phyloP scores from a whole-genome alignment of 2,329 filamentous ascomycete species.

The Xylaria sp. region DNA sequence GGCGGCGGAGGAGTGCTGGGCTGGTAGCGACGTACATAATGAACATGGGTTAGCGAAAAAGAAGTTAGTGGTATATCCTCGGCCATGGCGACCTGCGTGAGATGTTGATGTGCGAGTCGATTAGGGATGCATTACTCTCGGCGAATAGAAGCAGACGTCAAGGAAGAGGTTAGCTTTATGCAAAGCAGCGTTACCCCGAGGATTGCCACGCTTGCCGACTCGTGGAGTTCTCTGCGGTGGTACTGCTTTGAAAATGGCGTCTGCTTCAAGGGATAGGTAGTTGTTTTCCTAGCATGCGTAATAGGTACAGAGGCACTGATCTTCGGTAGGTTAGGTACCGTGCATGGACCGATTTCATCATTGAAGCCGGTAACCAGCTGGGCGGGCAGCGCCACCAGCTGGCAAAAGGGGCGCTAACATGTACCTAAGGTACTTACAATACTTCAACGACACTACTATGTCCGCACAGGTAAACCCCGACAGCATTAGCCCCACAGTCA shows the following conservation, averaged over 20 bases:
- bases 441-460: no score
- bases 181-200: constrained; percentile 10
- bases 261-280: constrained; percentile 6
- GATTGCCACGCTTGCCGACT: constrained; percentile 15
- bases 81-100: constrained; percentile 49
- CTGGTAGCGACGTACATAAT: constrained; percentile 74
- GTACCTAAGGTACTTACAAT: no score
- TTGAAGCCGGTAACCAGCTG: constrained; percentile 8
- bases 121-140: constrained; percentile 35
- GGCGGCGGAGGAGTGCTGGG: not conserved
- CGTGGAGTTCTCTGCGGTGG: constrained; percentile 1
- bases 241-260: not conserved
- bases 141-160: not conserved
- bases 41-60: constrained; percentile 93
- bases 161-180: constrained; percentile 5
- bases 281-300: not conserved
- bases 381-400: not conserved
- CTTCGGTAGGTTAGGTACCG: no score
- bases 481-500: not conserved
- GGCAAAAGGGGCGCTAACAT: not conserved
- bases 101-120: constrained; percentile 24
- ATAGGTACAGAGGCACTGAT: not conserved
- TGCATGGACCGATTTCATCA: constrained; percentile 13
- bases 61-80: constrained; percentile 77
- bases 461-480: not conserved